Base-by-base conservation (phyloP, 2,329 filamentous ascomycete genomes). In the Madurella mycetomatis region DNA sequence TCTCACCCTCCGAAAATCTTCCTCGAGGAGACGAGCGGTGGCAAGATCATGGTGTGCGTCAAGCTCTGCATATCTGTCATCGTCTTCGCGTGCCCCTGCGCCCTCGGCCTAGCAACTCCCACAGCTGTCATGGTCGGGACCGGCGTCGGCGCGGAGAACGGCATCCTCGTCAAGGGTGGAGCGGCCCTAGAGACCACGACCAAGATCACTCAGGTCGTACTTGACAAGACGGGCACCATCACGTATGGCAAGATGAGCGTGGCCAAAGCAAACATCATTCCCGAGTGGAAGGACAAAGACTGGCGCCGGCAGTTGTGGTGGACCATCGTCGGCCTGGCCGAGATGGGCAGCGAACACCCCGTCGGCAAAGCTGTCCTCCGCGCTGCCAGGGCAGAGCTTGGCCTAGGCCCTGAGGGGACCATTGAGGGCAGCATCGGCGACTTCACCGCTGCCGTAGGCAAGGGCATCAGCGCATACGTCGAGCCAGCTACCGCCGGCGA, bases 61-160 rank as follows among this genome's bases (percentile, higher is more conserved):
- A 95, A 97, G 75, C 84, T 99, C 15, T 97, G 94, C 72, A 99
- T 99, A 64, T 95, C 94, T 0, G 94, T 99, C 62, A 95, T 99
- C 66, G 94, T 97, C 17, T 96, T 99, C 70, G 94, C 94, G 4
- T 99, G 94, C 67, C 94, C 94, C 16, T 99, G 94, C 67, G 94
- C 94, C 1, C 83, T 99, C n/a, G 94, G 94, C 53, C 80, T 99
- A 16, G 92, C 91, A 19, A 97, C 94, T 1, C 94, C 94, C 2
- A 99, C 94, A 0, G 94, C 94, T 2, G 92, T 99, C 68, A 97
- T 99, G 94, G 94, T 99, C 31, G 94, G 94, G 42, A 97, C 94
- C n/a, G 94, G 94, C 55, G 85, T 96, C 32, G 94, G 94, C 48
- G 94, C 94, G 2, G 89, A 96, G 71, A 87, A 96, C 63, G 94